Evolutionary conservation across 164 flowering plant genomes (phyloP), one percentile per base, ranked within the genome.

Genomic region (Vitis vinifera): DNA sequence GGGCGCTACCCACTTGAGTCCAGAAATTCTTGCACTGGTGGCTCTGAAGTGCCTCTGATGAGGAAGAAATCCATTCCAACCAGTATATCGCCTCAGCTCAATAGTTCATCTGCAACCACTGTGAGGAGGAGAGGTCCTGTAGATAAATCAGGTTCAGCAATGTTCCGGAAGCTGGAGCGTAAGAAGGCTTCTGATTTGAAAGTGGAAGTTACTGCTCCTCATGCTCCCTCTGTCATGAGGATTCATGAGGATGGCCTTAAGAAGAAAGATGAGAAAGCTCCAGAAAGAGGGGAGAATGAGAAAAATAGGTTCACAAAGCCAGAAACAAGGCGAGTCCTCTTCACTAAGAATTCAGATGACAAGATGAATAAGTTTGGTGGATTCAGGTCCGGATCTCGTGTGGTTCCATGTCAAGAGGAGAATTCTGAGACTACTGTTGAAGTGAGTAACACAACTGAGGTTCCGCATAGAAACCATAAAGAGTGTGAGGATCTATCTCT

Each of bases 401-500:
- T 91, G 50, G 89, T 84, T 77, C 97, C 97, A 4, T 73, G 72
- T 37, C 76, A 60, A 13, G 86, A 82, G 65, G 93, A 85, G 62
- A 76, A 64, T 69, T 59, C 55, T n/a, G 81, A 79, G 27, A 64
- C 83, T 50, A 78, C 82, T 61, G 77, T 73, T 62, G 80, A 61
- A 12, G 86, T 62, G 8, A 76, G 81, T 70, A 83, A 82, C 69
- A 67, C 55, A 7, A 59, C 72, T 50, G 87, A 77, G 63, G 81
- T 80, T 65, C 61, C 70, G 50, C 59, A 63, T 50, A 78, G 66
- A 55, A 82, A 75, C 69, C 84, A 71, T 13, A 84, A 79, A 68
- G 92, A 86, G 56, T 66, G 73, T 53, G 97, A 88, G 53, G 94
- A 91, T 69, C 77, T 94, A 11, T 86, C 91, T 70, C 67, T 76